Evolutionary conservation across 164 flowering plant genomes (phyloP).

Genomic region (Annona cherimola): DNA sequence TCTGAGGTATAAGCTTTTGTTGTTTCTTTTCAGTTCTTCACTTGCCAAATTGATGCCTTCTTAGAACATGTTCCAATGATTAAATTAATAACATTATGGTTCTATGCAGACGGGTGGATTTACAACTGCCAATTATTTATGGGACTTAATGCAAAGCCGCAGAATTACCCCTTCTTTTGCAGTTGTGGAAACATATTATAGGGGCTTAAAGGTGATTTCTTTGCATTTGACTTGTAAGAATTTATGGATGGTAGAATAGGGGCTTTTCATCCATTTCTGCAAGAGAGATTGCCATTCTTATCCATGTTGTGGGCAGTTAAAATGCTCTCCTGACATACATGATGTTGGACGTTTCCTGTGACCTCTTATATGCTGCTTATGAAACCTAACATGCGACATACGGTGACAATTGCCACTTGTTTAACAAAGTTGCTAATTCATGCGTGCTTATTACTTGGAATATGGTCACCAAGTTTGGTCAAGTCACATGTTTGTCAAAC

Average conservation of each 20-base stretch:
- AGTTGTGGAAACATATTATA: conserved; percentile 75
- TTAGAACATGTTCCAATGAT: neutral
- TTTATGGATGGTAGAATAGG: neutral
- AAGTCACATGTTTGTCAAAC: neutral
- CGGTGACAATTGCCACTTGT: neutral
- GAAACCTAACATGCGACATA: neutral
- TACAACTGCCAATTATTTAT: conserved; percentile 70
- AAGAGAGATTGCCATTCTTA: too few species aligned
- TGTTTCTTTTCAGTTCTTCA: neutral
- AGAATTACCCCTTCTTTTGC: conserved; percentile 40
- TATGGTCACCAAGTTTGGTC: neutral
- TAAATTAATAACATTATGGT: neutral
- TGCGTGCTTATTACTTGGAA: too few species aligned
- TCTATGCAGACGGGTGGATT: conserved; percentile 80
- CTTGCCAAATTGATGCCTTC: neutral
- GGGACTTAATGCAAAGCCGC: conserved; percentile 91
- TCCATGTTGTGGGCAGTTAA: neutral
- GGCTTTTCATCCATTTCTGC: neutral
- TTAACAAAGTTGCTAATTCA: too few species aligned
- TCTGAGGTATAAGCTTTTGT: neutral
- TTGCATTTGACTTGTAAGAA: conserved; percentile 5
- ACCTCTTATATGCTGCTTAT: neutral
- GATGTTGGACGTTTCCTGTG: neutral
- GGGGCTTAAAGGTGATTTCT: conserved; percentile 64
- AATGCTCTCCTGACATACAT: neutral